Conservation (phyloP, 108 stramenopile genomes). For the Nannochloropsis granulata region DNA sequence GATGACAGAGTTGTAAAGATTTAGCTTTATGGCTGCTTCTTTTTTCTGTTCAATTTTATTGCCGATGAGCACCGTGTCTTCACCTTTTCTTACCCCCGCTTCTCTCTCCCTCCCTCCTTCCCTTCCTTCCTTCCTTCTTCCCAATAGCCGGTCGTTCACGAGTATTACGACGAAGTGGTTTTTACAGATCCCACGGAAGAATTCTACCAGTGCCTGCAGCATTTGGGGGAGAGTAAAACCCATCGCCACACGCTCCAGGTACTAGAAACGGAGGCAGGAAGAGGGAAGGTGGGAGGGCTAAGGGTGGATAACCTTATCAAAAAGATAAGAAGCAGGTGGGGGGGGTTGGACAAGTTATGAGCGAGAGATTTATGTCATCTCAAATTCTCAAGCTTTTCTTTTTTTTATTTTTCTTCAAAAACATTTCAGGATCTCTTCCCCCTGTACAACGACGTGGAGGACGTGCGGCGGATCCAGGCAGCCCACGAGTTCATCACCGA, state of each 20-base stretch:
- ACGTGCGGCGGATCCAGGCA: conserved; percentile 23
- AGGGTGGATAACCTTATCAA: too few relatives aligned
- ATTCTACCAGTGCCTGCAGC: conserved; percentile 30
- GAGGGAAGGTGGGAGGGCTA: too few relatives aligned
- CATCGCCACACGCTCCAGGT: conserved; percentile 14
- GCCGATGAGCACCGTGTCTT: background rate
- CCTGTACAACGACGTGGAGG: conserved; percentile 24
- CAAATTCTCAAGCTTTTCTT: too few relatives aligned
- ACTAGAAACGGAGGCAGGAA: background rate
- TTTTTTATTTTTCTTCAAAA: too few relatives aligned
- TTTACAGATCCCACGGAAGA: conserved; percentile 51
- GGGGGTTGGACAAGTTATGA: background rate
- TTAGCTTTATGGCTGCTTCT: too few relatives aligned
- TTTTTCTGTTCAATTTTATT: background rate
- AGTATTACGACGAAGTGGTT: conserved; percentile 89
- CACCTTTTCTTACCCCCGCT: background rate
- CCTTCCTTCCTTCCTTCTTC: conserved; percentile 3
- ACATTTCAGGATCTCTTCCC: conserved; percentile 24
- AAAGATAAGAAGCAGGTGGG: too few relatives aligned
- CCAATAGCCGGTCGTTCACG: conserved; percentile 63
- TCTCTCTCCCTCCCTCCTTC: background rate
- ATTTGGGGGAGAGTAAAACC: conserved; percentile 5
- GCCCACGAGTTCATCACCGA: conserved; percentile 31
- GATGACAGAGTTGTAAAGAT: too few relatives aligned
- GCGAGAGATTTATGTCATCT: too few relatives aligned